Evolutionary conservation across 2,329 filamentous ascomycete species (phyloP).

Genomic region (Trichophyton benhamiae): DNA sequence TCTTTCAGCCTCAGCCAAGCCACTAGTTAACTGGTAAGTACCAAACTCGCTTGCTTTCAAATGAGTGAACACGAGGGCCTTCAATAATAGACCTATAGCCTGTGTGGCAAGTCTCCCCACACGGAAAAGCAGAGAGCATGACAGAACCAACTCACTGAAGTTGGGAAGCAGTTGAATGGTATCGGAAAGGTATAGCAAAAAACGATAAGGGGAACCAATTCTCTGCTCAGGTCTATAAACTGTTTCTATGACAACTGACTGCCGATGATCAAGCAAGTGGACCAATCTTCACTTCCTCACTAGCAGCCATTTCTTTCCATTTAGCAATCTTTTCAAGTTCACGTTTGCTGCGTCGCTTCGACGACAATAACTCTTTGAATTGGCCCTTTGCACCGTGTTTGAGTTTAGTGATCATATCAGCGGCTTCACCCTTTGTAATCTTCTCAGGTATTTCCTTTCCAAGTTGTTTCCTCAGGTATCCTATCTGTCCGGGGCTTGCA

Average conservation of each 20-base stretch:
- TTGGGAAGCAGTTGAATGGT: no score
- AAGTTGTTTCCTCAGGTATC: conserved; percentile 32
- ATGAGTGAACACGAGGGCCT: no score
- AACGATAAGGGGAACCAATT: no score
- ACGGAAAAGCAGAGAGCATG: no score
- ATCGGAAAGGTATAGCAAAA: no score
- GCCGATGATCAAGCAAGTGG: conserved; percentile 20
- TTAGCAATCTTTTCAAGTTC: conserved; percentile 24
- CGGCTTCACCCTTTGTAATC: conserved; percentile 67
- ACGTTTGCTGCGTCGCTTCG: conserved; percentile 39
- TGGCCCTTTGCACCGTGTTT: conserved; percentile 63
- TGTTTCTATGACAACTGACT: not conserved
- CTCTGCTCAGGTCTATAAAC: not conserved
- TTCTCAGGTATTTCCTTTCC: conserved; percentile 40
- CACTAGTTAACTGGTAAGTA: no score
- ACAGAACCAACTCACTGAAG: no score
- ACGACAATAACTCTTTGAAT: conserved; percentile 44
- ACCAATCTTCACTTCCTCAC: conserved; percentile 37
- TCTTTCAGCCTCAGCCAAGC: no score
- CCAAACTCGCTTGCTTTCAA: no score
- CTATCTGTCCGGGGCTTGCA: conserved; percentile 43
- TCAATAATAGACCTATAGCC: no score
- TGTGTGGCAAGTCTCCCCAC: no score
- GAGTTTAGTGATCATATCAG: conserved; percentile 83
- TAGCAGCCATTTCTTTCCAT: conserved; percentile 17